Evolutionary conservation across 2,329 filamentous ascomycete species (phyloP).

Genomic region (Diaporthe citri): DNA sequence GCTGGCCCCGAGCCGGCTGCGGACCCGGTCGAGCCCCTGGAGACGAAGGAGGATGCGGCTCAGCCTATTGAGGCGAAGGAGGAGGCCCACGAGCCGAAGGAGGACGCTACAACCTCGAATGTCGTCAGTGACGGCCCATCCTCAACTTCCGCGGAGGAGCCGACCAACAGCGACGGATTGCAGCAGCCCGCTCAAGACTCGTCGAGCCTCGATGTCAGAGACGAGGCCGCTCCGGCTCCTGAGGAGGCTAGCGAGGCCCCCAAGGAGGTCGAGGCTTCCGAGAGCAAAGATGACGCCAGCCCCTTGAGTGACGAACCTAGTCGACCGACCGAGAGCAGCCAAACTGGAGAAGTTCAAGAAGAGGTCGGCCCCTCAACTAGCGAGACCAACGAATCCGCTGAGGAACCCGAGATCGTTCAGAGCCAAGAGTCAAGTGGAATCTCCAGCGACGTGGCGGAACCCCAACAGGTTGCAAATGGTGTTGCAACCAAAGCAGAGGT

Average conservation of each 20-base stretch:
- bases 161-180: background rate
- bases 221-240: background rate
- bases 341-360: background rate
- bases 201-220: background rate
- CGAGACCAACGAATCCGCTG: conserved; percentile 19
- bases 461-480: background rate
- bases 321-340: background rate
- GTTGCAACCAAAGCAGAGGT: background rate
- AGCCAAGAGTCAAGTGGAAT: conserved; percentile 5
- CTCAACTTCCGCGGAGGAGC: background rate
- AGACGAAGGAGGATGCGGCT: conserved; percentile 1
- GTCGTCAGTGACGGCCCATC: background rate
- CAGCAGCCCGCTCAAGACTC: background rate
- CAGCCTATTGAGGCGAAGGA: background rate
- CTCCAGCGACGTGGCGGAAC: background rate
- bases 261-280: conserved; percentile 4
- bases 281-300: conserved; percentile 24
- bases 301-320: background rate
- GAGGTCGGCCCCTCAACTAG: conserved; percentile 11
- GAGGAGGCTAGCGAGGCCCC: conserved; percentile 24
- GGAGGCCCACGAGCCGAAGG: conserved; percentile 10
- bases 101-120: conserved; percentile 23
- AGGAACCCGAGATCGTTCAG: background rate
- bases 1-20: background rate
- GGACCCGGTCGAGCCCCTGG: background rate